Evolutionary conservation across 768 basidiomycete genomes (phyloP).

Genomic region (Boletales sp.): DNA sequence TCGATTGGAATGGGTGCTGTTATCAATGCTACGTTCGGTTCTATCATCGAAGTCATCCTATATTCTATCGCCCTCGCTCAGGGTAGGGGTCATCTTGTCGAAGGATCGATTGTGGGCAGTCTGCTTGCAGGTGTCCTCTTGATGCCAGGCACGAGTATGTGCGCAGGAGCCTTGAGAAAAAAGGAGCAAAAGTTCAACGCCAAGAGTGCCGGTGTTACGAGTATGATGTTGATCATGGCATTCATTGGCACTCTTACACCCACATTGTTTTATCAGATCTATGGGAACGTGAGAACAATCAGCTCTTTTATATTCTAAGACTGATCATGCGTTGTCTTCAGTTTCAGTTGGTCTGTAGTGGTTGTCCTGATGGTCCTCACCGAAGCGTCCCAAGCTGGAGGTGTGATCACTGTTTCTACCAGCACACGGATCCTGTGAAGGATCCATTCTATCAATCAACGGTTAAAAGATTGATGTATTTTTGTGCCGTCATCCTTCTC

Average conservation of each 20-base stretch:
- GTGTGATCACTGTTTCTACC: constrained; percentile 92
- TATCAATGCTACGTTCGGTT: constrained; percentile 98
- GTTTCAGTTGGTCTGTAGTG: constrained; percentile 86
- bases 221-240: constrained; percentile 99
- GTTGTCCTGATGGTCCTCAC: constrained; percentile 52
- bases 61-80: constrained; percentile 89
- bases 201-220: constrained; percentile 98
- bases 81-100: constrained; percentile 89
- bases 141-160: constrained; percentile 98
- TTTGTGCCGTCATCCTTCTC: constrained; percentile 86
- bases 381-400: constrained; percentile 52
- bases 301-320: neutral
- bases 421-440: constrained; percentile 86
- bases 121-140: constrained; percentile 92
- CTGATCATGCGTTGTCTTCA: constrained; percentile 31
- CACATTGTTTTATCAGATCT: constrained; percentile 96
- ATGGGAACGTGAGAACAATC: constrained; percentile 76
- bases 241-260: constrained; percentile 95
- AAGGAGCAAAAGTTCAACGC: constrained; percentile 99
- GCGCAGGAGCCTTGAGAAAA: constrained; percentile 77
- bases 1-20: constrained; percentile 99
- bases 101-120: constrained; percentile 95
- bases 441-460: constrained; percentile 98
- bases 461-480: constrained; percentile 93
- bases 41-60: constrained; percentile 95